Evolutionary conservation across 2,329 filamentous ascomycete species (phyloP).

Genomic region (Phyllosticta citribraziliensis): DNA sequence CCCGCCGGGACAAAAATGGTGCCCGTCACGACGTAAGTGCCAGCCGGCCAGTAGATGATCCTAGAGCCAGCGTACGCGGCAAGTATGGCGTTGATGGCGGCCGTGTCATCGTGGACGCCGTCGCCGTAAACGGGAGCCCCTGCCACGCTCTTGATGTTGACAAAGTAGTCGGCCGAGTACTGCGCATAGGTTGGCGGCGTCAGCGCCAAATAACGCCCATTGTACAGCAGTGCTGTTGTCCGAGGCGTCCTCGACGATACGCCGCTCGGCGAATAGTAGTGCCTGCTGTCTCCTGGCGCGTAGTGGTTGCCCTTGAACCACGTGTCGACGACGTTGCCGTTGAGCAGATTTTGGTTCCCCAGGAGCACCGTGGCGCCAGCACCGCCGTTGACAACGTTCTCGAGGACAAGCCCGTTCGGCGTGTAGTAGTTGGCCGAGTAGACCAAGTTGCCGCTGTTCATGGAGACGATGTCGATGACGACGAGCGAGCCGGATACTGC

Average conservation of each 20-base stretch:
- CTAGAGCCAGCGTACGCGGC: constrained; percentile 3
- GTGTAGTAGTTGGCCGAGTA: neutral
- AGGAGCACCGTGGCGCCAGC: constrained; percentile 1
- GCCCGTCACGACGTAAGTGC: constrained; percentile 15
- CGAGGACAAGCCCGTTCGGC: constrained; percentile 8
- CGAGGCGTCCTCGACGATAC: neutral
- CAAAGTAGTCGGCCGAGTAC: constrained; percentile 2
- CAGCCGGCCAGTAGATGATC: constrained; percentile 13
- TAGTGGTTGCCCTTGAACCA: constrained; percentile 9
- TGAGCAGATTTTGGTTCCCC: neutral
- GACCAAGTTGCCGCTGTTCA: constrained; percentile 1
- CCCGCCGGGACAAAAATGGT: constrained; percentile 15
- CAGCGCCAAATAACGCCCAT: constrained; percentile 5
- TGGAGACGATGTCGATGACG: constrained; percentile 1
- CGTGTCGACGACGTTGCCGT: constrained; percentile 1
- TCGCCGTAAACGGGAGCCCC: neutral
- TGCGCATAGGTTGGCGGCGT: constrained; percentile 6
- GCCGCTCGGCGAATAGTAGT: neutral
- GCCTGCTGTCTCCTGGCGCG: neutral
- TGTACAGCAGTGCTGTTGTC: neutral
- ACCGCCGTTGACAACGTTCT: constrained; percentile 2
- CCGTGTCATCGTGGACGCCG: constrained; percentile 8
- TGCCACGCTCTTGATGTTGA: constrained; percentile 9
- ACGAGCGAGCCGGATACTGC: constrained; percentile 2
- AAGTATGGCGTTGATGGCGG: constrained; percentile 9